Base-by-base conservation (phyloP, 768 basidiomycete species). In the Strobilomyces confusus region DNA sequence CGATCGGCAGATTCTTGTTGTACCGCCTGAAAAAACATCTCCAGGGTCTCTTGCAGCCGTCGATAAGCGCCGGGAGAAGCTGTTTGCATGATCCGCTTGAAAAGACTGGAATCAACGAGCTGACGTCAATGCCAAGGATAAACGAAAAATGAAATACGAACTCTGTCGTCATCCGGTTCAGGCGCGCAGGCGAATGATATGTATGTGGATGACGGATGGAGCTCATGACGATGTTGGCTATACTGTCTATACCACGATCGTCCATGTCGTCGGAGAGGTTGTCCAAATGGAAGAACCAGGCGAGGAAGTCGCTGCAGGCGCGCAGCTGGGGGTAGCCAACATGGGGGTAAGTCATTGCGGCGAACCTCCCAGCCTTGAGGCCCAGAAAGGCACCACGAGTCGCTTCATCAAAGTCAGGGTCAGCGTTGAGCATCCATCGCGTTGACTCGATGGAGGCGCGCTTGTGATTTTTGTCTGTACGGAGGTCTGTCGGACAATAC, bases 211-310 rank as follows among this genome's bases (percentile, higher is more conserved):
- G 78, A 66, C 86, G 78, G 8, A 92, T 75, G 13, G 84, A 79
- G 69, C 86, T 84, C 65, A 90, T 77, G 55, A 90, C 83, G 15
- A 82, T 80, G 62, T 84, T 75, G 25, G 82, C 83, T 15, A 82
- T 78, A 26, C 71, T 72, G 46, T 68, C 70, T 19, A 86, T 83
- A 20, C 81, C 79, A 32, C 75, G 72, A 59, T 82, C 77, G 63
- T 86, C 81, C 84, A 89, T 87, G 58, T 87, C 85, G 62, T 91
- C 88, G 20, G 87, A 89, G 54, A 90, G 75, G 64, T 90, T 82
- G 73, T 90, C 87, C 54, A 88, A 76, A 63, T 87, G 84, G 73
- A 90, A 90, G 49, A 90, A 78, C 65, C 82, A 89, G 58, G 80
- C 86, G 63, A 89, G 75, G 69, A 86, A 91, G 70, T 90, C 88